Base-by-base conservation (phyloP, 192 early-diverging fungal species). In the Entomortierella chlamydospora region DNA sequence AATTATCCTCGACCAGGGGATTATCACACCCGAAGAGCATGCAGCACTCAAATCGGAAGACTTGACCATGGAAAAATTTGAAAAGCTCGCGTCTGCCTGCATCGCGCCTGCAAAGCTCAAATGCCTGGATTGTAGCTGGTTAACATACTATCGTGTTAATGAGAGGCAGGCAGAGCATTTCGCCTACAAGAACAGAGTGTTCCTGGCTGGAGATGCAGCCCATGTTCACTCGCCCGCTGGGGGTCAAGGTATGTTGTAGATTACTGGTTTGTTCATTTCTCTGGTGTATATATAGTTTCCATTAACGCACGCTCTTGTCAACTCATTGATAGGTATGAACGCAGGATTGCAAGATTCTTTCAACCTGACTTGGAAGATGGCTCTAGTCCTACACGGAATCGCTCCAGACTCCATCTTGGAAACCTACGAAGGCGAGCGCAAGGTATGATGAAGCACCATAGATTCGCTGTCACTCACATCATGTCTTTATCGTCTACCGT, bases 361-460 rank as follows among this genome's bases (percentile, higher is more conserved):
- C 53, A 85, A 85, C 60, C 28, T 87, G 54, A 58, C 72, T 1
- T 87, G 86, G 86, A 87, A 85, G 65, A 29, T 85, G 29, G 83
- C 73, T 1, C 43, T 76, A 0, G 85, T 84, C n/a, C n/a, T 87
- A 15, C 62, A 79, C 20, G 68, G 68, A 5, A 57, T 70, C 25
- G 76, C 76, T 0, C 76, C 76, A 9, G 28, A 64, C 41, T 12
- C 41, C 6, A n/a, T 79, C 50, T 51, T 79, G 45, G 57, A 64
- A 18, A 61, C 76, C 0, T 79, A 70, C 22, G 68, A 79, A 23
- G 34, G 23, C 15, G 76, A 79, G 39, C 67, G 76, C 45, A 64
- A 70, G 62, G 68, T 70, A 64, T 39, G 26, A 47, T 30, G n/a
- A n/a, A 18, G 26, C 23, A 37, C 7, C 23, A n/a, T 3, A 33